Base-by-base conservation (phyloP, 1,139 yeast genomes). In the Debaryomyces fabryi region DNA sequence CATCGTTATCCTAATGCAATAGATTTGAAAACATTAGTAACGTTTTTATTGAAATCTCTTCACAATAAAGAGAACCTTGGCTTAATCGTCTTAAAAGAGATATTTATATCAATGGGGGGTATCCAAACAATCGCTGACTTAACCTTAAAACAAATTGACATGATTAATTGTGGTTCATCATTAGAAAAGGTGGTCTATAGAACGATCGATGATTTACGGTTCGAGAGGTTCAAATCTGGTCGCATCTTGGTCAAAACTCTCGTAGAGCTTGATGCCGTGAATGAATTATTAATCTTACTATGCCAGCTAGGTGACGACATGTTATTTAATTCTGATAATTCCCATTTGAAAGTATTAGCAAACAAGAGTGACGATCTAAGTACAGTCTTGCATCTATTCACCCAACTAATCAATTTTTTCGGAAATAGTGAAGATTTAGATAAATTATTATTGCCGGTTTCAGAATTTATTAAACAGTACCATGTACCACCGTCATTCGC, bases 61-160 rank as follows among this genome's bases (percentile, higher is more conserved):
- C 87, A 85, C 56, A 62, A 68, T 8, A 81, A 81, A 5, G 88
- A 86, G 48, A 74, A 80, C 1, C 75, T 86, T 23, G 87, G 88
- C n/a, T 67, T 89, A 3, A 73, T 86, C 25, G 79, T 93, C 8
- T 66, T 93, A 43, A 80, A 82, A 53, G 96, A 90, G 51, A 69
- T 92, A 45, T 67, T 92, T 16, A 67, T 78, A 23, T 78, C 85
- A 12, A 90, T 92, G 87, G 90, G 96, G 15, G 98, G 98, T 3
- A 80, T 91, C 34, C 88, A 86, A 52, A 78, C 85, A 18, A 79
- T 78, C 30, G 72, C 84, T 4, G 86, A 88, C 58, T 69, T 90
- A 44, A 85, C 92, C 0, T 67, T 78, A 6, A 71, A 74, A 23
- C 96, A 90, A 60, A 77, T 92, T 16, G 76, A 82, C 47, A 77